A percentile compares a stretch with the other conserved stretches of the same genome.
Evolutionary conservation across 148 eudicot species (phyloP).

Genomic region (Camellia lanceoleosa): DNA sequence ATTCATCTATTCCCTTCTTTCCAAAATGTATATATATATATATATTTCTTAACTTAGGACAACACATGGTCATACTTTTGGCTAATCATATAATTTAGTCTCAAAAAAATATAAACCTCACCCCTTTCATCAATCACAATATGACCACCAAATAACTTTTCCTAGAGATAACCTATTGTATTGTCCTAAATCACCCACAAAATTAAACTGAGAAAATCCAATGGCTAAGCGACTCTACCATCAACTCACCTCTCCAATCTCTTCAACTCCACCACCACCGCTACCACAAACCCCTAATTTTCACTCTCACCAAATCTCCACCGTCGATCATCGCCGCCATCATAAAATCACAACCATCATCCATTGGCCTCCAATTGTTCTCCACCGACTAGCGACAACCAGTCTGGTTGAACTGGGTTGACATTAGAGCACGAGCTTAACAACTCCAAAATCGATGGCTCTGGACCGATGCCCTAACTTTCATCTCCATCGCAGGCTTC

Average conservation of each 20-base stretch:
- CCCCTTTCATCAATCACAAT: too few species aligned
- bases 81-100: too few species aligned
- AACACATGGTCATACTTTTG: too few species aligned
- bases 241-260: constrained; percentile 34
- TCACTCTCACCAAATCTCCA: constrained; percentile 19
- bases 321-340: constrained; percentile 10
- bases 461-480: constrained; percentile 80
- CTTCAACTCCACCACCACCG: constrained; percentile 20
- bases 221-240: constrained; percentile 49
- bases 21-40: too few species aligned
- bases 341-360: constrained; percentile 14
- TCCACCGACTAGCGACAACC: constrained; percentile 44
- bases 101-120: too few species aligned
- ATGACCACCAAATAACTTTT: too few species aligned
- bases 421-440: constrained; percentile 81
- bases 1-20: too few species aligned
- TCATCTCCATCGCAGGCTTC: constrained; percentile 75
- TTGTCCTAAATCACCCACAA: too few species aligned
- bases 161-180: too few species aligned
- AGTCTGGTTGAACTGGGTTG: constrained; percentile 29
- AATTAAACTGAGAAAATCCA: constrained; percentile 1
- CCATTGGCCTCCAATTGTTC: constrained; percentile 36
- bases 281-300: constrained; percentile 10
- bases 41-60: too few species aligned
- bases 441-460: constrained; percentile 78